Evolutionary conservation across 164 flowering plant genomes (phyloP).

Genomic region (Umbilicus rupestris): DNA sequence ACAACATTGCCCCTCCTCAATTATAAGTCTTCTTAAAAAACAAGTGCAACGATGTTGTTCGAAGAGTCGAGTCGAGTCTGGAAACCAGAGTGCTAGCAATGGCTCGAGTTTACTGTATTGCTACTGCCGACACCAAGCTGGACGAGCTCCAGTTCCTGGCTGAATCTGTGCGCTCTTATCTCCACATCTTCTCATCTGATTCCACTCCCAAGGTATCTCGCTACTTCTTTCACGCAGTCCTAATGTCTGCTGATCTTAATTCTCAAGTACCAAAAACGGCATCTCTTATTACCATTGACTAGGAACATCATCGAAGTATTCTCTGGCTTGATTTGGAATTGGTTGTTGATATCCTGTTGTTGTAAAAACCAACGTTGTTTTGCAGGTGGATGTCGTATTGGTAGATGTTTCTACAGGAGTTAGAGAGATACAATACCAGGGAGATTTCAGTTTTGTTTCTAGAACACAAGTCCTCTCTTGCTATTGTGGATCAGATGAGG

Average conservation of each 20-base stretch:
- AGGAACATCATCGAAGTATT: too few species aligned
- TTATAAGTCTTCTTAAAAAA: too few species aligned
- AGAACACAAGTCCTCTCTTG: constrained; percentile 52
- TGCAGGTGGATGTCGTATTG: constrained; percentile 54
- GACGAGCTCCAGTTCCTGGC: constrained; percentile 76
- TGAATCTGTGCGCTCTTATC: constrained; percentile 39
- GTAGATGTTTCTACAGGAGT: constrained; percentile 69
- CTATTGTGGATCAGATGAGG: constrained; percentile 19
- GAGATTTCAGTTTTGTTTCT: constrained; percentile 44
- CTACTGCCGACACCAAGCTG: constrained; percentile 76
- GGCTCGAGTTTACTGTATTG: constrained; percentile 53
- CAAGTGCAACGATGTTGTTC: neutral
- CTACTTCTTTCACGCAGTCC: neutral
- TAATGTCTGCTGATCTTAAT: neutral
- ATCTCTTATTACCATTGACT: too few species aligned
- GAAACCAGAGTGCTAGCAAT: neutral
- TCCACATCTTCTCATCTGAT: constrained; percentile 25
- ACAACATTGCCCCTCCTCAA: too few species aligned
- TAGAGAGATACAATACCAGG: constrained; percentile 21
- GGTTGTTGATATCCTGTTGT: neutral
- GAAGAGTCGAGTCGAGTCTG: neutral
- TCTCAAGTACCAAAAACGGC: neutral
- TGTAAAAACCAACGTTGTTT: constrained; percentile 7
- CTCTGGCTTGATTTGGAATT: neutral
- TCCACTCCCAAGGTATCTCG: constrained; percentile 27